These are phyloP conservation scores for Neonectria punicea DNA, from an alignment of 2,329 filamentous ascomycete species.

Conservation along the genomic window DNA sequence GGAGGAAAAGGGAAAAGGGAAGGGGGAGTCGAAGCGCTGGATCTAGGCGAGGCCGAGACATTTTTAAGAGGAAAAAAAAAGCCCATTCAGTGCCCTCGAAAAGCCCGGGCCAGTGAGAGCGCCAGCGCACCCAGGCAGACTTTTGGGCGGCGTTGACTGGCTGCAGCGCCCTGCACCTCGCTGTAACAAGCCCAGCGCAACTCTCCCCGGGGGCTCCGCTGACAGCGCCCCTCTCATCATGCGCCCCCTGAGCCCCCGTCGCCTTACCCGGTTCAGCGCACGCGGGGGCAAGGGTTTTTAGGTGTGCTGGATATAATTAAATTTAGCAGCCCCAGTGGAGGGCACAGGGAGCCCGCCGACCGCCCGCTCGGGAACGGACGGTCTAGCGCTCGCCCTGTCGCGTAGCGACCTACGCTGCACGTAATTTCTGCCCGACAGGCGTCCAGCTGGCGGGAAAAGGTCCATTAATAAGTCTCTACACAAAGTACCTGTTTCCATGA, in stretches of 20 bases:
- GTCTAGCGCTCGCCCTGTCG: slow-evolving; percentile 6
- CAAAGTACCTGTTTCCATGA: background rate
- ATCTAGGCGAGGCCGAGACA: slow-evolving; percentile 27
- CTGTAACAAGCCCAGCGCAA: slow-evolving; percentile 16
- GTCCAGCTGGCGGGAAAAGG: background rate
- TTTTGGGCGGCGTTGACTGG: slow-evolving; percentile 18
- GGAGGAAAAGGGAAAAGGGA: slow-evolving; percentile 28
- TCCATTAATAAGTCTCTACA: background rate
- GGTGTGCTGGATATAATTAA: too few species aligned
- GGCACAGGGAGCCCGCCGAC: slow-evolving; percentile 7
- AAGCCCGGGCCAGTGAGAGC: slow-evolving; percentile 13
- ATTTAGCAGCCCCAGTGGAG: slow-evolving; percentile 10
- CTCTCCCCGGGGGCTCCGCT: slow-evolving; percentile 7
- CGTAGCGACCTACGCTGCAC: background rate
- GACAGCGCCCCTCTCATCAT: slow-evolving; percentile 2
- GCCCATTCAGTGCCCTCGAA: slow-evolving; percentile 31
- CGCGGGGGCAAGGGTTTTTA: slow-evolving; percentile 8
- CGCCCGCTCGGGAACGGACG: slow-evolving; percentile 19
- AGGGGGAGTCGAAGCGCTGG: slow-evolving; percentile 10
- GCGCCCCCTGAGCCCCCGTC: slow-evolving; percentile 5
- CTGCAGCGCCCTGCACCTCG: slow-evolving; percentile 18
- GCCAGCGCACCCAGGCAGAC: slow-evolving; percentile 7
- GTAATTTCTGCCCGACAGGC: background rate
- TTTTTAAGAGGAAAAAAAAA: slow-evolving; percentile 29
- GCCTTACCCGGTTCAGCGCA: slow-evolving; percentile 18